phyloP scores from a whole-genome alignment of 257 asterid species.

The Gynochthodes officinalis region DNA sequence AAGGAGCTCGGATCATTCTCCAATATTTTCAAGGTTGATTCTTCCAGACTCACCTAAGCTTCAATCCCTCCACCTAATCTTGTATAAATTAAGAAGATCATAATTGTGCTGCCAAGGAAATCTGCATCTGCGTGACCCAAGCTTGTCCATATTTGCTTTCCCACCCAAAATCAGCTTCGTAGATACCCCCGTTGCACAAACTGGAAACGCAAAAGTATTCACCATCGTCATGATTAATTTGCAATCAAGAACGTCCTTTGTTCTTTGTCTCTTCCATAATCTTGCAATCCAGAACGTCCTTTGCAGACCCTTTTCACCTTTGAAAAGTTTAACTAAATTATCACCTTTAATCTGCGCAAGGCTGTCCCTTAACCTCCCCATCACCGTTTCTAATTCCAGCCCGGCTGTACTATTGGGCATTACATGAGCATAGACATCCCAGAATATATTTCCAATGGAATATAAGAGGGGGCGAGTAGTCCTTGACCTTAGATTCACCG shows the following conservation, averaged over 20 bases:
- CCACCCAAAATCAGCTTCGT: constrained; percentile 10
- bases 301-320: background rate
- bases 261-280: background rate
- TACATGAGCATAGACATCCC: background rate
- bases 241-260: background rate
- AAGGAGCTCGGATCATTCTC: background rate
- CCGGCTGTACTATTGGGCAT: background rate
- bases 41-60: too few species aligned
- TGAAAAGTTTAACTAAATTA: background rate
- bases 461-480: background rate
- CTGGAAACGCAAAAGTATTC: background rate
- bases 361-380: background rate
- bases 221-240: background rate
- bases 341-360: background rate
- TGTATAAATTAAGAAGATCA: background rate
- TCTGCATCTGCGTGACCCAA: too few species aligned
- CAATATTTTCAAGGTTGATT: too few species aligned
- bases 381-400: background rate
- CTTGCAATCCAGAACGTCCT: background rate
- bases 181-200: background rate
- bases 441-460: constrained; percentile 10
- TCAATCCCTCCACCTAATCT: too few species aligned
- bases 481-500: background rate
- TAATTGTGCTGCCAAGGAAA: background rate
- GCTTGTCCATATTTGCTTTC: constrained; percentile 4